Percentiles rank a stretch among this genome's conserved stretches.
These are phyloP conservation scores for Pezicula neosporulosa DNA, from an alignment of 2,329 filamentous ascomycete genomes.

Conservation along the genomic window DNA sequence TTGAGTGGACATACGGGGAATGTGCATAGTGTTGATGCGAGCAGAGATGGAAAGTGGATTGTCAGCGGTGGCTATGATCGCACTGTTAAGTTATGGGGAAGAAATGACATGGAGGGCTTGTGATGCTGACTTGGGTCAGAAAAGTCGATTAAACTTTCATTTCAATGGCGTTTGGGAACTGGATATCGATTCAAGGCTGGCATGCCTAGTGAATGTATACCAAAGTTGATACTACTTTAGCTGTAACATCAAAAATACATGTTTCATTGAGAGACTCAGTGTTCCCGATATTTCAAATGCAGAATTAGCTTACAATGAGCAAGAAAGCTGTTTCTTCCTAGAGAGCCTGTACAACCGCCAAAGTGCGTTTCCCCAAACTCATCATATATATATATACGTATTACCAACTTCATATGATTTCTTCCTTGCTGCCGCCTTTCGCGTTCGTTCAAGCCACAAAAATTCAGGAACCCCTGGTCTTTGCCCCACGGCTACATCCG, in stretches of 20 bases:
- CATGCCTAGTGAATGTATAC: not conserved
- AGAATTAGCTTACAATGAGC: too few species aligned
- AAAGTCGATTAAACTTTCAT: not conserved
- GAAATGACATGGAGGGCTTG: constrained; percentile 66
- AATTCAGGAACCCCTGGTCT: too few species aligned
- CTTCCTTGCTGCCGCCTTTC: too few species aligned
- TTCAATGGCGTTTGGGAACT: not conserved
- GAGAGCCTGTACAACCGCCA: too few species aligned
- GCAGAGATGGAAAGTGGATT: constrained; percentile 84
- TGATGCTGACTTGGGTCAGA: constrained; percentile 21
- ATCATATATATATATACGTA: too few species aligned
- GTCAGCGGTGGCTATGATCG: constrained; percentile 91
- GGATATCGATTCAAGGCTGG: too few species aligned
- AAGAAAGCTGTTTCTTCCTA: too few species aligned
- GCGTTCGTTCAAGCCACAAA: too few species aligned
- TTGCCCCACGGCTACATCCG: too few species aligned
- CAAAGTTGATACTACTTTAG: not conserved
- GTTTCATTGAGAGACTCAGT: not conserved
- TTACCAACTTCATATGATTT: too few species aligned
- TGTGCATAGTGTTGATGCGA: constrained; percentile 87
- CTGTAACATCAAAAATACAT: not conserved
- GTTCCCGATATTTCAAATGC: too few species aligned
- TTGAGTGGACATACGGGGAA: constrained; percentile 89
- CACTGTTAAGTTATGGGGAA: constrained; percentile 93
- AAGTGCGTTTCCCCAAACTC: too few species aligned